Conservation (phyloP, 2,329 filamentous ascomycete genomes). For the Dryadomyces sulphureus region DNA sequence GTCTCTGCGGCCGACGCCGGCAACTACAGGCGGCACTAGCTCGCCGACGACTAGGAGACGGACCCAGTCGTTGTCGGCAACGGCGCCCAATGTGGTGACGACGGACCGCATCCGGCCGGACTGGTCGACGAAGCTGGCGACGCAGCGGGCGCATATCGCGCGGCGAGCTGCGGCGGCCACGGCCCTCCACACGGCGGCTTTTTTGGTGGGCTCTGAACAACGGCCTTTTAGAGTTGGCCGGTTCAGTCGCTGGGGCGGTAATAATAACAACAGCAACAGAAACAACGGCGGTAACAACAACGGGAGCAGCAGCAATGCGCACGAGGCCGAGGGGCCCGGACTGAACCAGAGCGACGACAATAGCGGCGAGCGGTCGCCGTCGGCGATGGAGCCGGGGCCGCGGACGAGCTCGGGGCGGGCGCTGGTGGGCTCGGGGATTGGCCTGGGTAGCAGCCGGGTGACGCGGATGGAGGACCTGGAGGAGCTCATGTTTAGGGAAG, state of each 20-base stretch:
- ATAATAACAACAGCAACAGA: no score
- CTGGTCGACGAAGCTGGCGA: constrained; percentile 79
- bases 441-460: constrained; percentile 19
- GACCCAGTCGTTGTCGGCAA: constrained; percentile 58
- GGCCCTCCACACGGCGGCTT: constrained; percentile 86
- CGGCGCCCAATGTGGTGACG: constrained; percentile 72
- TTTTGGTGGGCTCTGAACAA: constrained; percentile 54
- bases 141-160: constrained; percentile 72
- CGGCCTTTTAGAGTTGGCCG: constrained; percentile 38
- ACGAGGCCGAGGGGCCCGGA: constrained; percentile 16
- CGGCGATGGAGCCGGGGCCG: constrained; percentile 20
- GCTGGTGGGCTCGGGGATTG: constrained; percentile 26
- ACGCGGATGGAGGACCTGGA: constrained; percentile 73
- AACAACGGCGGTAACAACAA: no score
- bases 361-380: constrained; percentile 10
- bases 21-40: constrained; percentile 8
- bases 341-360: constrained; percentile 14
- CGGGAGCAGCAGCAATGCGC: constrained; percentile 15
- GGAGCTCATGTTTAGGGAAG: constrained; percentile 98
- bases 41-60: constrained; percentile 22
- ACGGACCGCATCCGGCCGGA: constrained; percentile 88
- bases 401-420: constrained; percentile 17
- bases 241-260: constrained; percentile 41
- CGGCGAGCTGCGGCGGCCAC: constrained; percentile 84
- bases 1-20: background rate